These are phyloP conservation scores for Xylariales sp. DNA, from an alignment of 2,329 filamentous ascomycete species.

Conservation along the genomic window DNA sequence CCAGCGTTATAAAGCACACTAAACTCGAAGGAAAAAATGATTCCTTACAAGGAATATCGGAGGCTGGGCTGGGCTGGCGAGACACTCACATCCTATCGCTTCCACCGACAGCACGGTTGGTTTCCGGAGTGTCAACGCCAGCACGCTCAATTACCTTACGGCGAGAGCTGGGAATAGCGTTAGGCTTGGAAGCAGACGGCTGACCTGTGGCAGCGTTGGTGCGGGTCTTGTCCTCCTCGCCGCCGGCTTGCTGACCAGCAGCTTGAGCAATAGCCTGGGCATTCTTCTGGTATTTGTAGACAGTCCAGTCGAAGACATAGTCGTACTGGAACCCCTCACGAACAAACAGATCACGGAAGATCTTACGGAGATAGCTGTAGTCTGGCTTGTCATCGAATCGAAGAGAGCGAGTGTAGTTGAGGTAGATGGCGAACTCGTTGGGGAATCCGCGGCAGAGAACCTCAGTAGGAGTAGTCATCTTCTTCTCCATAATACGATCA, in stretches of 20 bases:
- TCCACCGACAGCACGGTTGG: slow-evolving; percentile 71
- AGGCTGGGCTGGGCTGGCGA: slow-evolving; percentile 44
- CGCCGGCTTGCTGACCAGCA: slow-evolving; percentile 59
- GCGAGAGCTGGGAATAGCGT: slow-evolving; percentile 71
- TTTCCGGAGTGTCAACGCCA: slow-evolving; percentile 64
- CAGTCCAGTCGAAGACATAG: slow-evolving; percentile 99
- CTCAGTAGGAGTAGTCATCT: slow-evolving; percentile 99
- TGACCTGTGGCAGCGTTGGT: slow-evolving; percentile 61
- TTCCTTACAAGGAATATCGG: slow-evolving; percentile 83
- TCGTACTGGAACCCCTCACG: slow-evolving; percentile 99
- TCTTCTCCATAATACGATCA: slow-evolving; percentile 99
- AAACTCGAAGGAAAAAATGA: slow-evolving; percentile 79
- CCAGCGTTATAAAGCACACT: slow-evolving; percentile 73
- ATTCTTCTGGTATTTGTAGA: slow-evolving; percentile 99
- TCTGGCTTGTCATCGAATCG: slow-evolving; percentile 99
- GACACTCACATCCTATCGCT: slow-evolving; percentile 96
- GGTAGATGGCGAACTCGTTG: slow-evolving; percentile 98
- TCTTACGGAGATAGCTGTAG: slow-evolving; percentile 99
- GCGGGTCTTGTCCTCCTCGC: slow-evolving; percentile 71
- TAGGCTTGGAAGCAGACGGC: slow-evolving; percentile 62
- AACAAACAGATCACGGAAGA: slow-evolving; percentile 99
- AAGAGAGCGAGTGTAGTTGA: slow-evolving; percentile 98
- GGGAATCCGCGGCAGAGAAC: slow-evolving; percentile 98
- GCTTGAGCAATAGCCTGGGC: slow-evolving; percentile 89
- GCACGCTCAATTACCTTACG: slow-evolving; percentile 77